Evolutionary conservation across 495 filamentous ascomycete genomes (phyloP), one percentile per base, ranked within the genome.

Genomic region (Aspergillus sparsus): DNA sequence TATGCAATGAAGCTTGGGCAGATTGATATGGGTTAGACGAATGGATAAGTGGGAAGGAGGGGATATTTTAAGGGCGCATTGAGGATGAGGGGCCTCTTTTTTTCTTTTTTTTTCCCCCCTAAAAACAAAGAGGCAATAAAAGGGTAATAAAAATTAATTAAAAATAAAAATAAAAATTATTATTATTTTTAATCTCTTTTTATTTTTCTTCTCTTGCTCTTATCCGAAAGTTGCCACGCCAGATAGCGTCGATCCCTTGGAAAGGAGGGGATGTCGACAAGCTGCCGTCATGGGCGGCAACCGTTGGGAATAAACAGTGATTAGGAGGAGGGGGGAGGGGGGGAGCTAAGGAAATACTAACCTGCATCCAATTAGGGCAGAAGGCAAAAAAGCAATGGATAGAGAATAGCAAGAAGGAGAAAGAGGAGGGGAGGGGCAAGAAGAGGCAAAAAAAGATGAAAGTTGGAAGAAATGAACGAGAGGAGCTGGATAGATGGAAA

Each of bases 181-280:
- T 27, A 27, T 27, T 27, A 1, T 27, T 27, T 27, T 3, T 1
- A 27, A 27, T 27, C 21, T 27, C n/a, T 27, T 27, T 27, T 47
- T 47, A 47, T 47, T 47, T 47, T 47, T 10, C 44, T 18, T 18
- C 27, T 47, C 16, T 16, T 21, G n/a, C 9, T 16, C 44, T 18
- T 3, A 46, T 37, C n/a, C 58, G 37, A 49, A 53, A 56, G 61
- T 72, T 54, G 77, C 79, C 63, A 74, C 71, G 53, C 27, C 60
- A 41, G 35, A 51, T 53, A 47, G 47, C 35, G 70, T 66, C 64
- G 71, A 74, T 71, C 66, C 51, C 56, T 60, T 49, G 58, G 60
- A 53, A 65, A 59, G 52, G 55, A 54, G 62, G 66, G 46, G 62
- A 71, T 70, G 69, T 65, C 66, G 68, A 71, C 68, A 74, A 67